A percentile compares a stretch with the other conserved stretches of the same genome.
These are phyloP conservation scores for Gonapodya sp. DNA, from an alignment of 192 early-diverging fungal genomes.

Conservation along the genomic window DNA sequence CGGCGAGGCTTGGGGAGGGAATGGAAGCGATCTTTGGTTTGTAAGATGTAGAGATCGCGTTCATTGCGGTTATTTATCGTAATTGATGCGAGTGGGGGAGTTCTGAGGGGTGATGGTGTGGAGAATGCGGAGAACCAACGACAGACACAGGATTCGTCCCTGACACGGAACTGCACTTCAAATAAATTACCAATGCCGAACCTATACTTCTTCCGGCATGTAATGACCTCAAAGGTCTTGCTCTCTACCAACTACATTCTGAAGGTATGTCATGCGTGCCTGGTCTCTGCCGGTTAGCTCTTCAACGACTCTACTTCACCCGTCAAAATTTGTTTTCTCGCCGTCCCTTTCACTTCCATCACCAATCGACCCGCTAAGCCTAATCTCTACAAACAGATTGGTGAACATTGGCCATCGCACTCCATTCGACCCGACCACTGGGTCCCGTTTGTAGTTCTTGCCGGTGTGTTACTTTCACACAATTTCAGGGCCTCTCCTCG, in stretches of 20 bases:
- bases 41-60: too few species aligned
- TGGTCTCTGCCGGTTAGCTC: too few species aligned
- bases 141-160: too few species aligned
- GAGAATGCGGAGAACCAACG: too few species aligned
- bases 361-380: conserved; percentile 10
- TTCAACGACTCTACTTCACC: too few species aligned
- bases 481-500: not conserved
- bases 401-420: conserved; percentile 24
- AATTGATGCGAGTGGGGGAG: too few species aligned
- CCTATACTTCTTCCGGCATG: conserved; percentile 38
- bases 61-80: too few species aligned
- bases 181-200: conserved; percentile 21
- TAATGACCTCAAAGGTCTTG: conserved; percentile 31
- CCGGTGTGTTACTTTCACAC: not conserved
- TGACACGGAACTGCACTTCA: too few species aligned
- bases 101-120: too few species aligned
- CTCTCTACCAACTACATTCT: conserved; percentile 27
- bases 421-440: conserved; percentile 36
- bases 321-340: too few species aligned
- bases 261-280: conserved; percentile 15
- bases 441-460: conserved; percentile 38
- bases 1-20: too few species aligned
- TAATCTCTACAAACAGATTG: conserved; percentile 27
- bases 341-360: not conserved
- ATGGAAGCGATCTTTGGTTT: too few species aligned